Conservation (phyloP, 805 yeast genomes). For the Pichia membranifaciens region DNA sequence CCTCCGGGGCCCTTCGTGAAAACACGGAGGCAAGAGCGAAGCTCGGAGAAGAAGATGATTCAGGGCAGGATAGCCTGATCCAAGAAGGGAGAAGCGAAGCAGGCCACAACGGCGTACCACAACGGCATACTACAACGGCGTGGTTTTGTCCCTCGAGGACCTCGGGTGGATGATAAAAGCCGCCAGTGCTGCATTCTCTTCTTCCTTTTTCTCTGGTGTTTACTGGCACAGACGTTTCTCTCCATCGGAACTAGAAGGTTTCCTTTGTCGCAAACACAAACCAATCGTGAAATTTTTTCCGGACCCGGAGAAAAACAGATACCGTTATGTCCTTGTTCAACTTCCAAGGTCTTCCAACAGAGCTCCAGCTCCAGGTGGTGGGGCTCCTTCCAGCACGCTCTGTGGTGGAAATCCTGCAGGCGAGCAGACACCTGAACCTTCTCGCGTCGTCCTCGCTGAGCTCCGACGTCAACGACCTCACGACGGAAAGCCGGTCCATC, state of each 20-base stretch:
- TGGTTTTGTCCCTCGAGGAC: background rate
- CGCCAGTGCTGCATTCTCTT: background rate
- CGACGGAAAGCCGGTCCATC: conserved; percentile 6
- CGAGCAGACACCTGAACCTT: conserved; percentile 9
- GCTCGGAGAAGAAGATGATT: too few relatives aligned
- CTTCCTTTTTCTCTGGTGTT: background rate
- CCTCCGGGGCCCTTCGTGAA: too few relatives aligned
- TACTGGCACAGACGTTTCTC: background rate
- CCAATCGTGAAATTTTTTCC: background rate
- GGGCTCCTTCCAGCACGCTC: conserved; percentile 13
- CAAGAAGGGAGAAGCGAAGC: too few relatives aligned
- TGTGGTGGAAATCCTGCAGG: conserved; percentile 11
- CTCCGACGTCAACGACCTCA: conserved; percentile 2
- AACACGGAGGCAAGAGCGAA: too few relatives aligned
- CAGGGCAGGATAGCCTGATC: too few relatives aligned
- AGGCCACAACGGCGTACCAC: too few relatives aligned
- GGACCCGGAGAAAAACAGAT: background rate
- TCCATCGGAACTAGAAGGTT: background rate
- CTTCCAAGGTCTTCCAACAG: conserved; percentile 17
- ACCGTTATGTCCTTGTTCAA: background rate
- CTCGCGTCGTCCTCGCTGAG: conserved; percentile 5
- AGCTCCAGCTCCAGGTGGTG: conserved; percentile 20
- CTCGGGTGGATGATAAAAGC: background rate
- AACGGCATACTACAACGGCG: background rate
- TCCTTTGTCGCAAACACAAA: background rate